phyloP scores from a whole-genome alignment of 495 filamentous ascomycete species.

The Aspergillus cristatus region DNA sequence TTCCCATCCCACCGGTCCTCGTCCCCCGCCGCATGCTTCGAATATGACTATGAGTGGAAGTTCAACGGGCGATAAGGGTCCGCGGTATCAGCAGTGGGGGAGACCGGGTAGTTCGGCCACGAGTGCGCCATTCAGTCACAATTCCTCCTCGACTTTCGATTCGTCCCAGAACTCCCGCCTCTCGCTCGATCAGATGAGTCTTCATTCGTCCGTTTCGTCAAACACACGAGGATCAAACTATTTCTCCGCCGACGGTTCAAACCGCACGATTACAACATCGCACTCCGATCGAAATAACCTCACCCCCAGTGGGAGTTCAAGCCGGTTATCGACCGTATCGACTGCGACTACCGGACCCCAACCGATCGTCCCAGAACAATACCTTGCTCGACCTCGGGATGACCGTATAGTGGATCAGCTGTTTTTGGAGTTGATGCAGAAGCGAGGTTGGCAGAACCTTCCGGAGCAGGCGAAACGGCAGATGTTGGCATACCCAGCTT shows the following conservation, averaged over 20 bases:
- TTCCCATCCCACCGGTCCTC: conserved; percentile 55
- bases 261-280: conserved; percentile 44
- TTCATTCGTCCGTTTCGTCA: conserved; percentile 52
- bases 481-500: conserved; percentile 86
- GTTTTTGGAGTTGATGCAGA: conserved; percentile 90
- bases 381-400: conserved; percentile 65
- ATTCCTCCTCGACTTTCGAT: conserved; percentile 58
- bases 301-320: conserved; percentile 16
- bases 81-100: conserved; percentile 67
- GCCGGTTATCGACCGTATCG: conserved; percentile 27
- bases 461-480: conserved; percentile 92
- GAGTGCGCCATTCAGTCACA: conserved; percentile 50
- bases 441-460: conserved; percentile 91
- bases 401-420: conserved; percentile 84
- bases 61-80: conserved; percentile 53
- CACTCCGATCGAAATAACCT: conserved; percentile 32
- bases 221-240: conserved; percentile 54
- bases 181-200: conserved; percentile 60
- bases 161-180: conserved; percentile 60
- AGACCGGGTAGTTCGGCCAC: conserved; percentile 43
- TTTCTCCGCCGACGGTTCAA: conserved; percentile 55
- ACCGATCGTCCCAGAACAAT: conserved; percentile 40
- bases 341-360: conserved; percentile 27
- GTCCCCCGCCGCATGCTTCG: conserved; percentile 57
- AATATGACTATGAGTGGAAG: conserved; percentile 59